Evolutionary conservation across 257 asterid species (phyloP).

Genomic region (Solanum ahanhuiri): DNA sequence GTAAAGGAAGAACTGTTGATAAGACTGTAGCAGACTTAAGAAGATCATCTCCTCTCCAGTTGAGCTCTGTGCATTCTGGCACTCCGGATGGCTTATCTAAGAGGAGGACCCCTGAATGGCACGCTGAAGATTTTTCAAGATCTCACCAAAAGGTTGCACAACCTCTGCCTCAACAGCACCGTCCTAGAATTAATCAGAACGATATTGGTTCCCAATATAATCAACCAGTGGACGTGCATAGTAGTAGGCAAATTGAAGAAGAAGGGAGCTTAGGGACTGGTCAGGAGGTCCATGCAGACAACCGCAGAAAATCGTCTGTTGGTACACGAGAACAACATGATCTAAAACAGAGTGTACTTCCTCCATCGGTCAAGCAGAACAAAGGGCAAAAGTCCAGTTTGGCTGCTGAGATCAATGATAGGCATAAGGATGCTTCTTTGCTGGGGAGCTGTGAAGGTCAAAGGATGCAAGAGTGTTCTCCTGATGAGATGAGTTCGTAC

Average conservation of each 20-base stretch:
- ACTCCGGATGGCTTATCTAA: constrained; percentile 40
- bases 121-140: constrained; percentile 42
- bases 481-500: constrained; percentile 53
- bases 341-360: constrained; percentile 25
- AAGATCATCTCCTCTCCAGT: constrained; percentile 36
- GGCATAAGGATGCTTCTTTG: constrained; percentile 42
- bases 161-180: constrained; percentile 33
- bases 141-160: constrained; percentile 38
- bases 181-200: constrained; percentile 26
- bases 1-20: constrained; percentile 38
- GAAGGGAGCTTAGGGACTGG: constrained; percentile 27
- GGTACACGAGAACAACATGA: constrained; percentile 41
- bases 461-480: constrained; percentile 49
- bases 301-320: constrained; percentile 28
- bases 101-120: constrained; percentile 38
- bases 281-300: constrained; percentile 29
- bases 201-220: constrained; percentile 36
- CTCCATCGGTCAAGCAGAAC: constrained; percentile 39
- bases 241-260: constrained; percentile 38
- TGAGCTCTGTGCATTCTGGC: constrained; percentile 27
- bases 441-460: constrained; percentile 43
- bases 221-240: constrained; percentile 29
- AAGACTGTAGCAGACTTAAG: constrained; percentile 37
- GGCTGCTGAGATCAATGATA: constrained; percentile 40
- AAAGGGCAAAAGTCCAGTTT: constrained; percentile 43